Evolutionary conservation across 148 eudicot species (phyloP).

Genomic region (Agrostemma githago): DNA sequence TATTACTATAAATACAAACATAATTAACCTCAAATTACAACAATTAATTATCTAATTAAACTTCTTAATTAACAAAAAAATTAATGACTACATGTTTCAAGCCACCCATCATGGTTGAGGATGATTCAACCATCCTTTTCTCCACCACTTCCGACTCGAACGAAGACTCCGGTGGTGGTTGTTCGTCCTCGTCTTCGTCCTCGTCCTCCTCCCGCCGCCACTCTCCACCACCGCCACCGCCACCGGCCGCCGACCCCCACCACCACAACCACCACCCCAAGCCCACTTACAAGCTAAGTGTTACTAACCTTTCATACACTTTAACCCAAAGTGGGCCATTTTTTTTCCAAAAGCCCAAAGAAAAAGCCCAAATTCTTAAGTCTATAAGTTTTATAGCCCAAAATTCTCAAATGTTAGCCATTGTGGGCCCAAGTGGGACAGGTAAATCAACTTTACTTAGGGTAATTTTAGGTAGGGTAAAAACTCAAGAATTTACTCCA

Average conservation of each 20-base stretch:
- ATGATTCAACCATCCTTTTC: slow-evolving; percentile 66
- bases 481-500: slow-evolving; percentile 44
- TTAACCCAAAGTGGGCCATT: slow-evolving; percentile 33
- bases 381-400: slow-evolving; percentile 59
- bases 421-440: slow-evolving; percentile 95
- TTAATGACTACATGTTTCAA: slow-evolving; percentile 59
- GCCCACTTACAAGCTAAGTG: slow-evolving; percentile 37
- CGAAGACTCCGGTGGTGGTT: slow-evolving; percentile 37
- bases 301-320: slow-evolving; percentile 71
- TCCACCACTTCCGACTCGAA: slow-evolving; percentile 53
- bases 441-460: slow-evolving; percentile 79
- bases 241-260: slow-evolving; percentile 19
- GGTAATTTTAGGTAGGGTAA: slow-evolving; percentile 62
- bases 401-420: slow-evolving; percentile 64
- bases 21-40: background rate
- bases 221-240: slow-evolving; percentile 30
- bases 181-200: slow-evolving; percentile 67
- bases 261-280: slow-evolving; percentile 11
- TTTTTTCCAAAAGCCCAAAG: slow-evolving; percentile 28
- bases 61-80: no score
- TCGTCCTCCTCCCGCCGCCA: slow-evolving; percentile 31
- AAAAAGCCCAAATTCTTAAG: slow-evolving; percentile 52
- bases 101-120: slow-evolving; percentile 30
- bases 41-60: background rate
- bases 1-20: background rate